Percentiles rank a stretch among this genome's conserved stretches.
These are phyloP conservation scores for Heliamphora pulchella DNA, from an alignment of 179 eudicot genomes.

Conservation along the genomic window DNA sequence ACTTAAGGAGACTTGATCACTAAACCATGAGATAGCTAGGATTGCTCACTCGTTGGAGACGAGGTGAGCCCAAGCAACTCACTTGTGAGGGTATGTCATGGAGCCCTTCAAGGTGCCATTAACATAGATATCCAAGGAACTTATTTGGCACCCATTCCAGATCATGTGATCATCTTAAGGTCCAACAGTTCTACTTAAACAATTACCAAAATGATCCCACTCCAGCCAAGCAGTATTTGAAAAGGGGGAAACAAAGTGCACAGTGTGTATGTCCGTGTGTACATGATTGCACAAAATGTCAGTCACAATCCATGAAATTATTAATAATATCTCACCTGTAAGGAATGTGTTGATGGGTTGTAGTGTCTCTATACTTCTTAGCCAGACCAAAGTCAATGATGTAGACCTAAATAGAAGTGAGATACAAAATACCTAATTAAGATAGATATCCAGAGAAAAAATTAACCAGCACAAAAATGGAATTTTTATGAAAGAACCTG, in stretches of 20 bases:
- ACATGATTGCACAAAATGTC: not conserved
- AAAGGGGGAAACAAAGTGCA: not conserved
- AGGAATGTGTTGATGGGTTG: slow-evolving; percentile 83
- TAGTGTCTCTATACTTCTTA: slow-evolving; percentile 77
- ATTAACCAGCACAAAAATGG: not conserved
- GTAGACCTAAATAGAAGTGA: slow-evolving; percentile 45
- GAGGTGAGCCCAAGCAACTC: no score
- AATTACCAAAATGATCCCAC: not conserved
- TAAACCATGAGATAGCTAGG: no score
- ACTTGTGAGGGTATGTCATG: no score
- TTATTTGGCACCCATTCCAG: not conserved
- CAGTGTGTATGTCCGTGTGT: no score
- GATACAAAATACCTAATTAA: slow-evolving; percentile 3
- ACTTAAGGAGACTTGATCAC: no score
- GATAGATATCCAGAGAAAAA: not conserved
- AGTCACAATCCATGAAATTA: not conserved
- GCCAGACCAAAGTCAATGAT: slow-evolving; percentile 90
- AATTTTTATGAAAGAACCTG: slow-evolving; percentile 41
- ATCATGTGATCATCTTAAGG: not conserved
- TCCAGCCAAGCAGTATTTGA: not conserved
- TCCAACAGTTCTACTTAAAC: not conserved
- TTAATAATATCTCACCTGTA: slow-evolving; percentile 53
- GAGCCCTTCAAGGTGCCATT: no score
- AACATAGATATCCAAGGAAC: not conserved
- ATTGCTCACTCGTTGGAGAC: no score